Base-by-base conservation (phyloP, 768 basidiomycete species). In the Chalciporus sphaerocephalus region DNA sequence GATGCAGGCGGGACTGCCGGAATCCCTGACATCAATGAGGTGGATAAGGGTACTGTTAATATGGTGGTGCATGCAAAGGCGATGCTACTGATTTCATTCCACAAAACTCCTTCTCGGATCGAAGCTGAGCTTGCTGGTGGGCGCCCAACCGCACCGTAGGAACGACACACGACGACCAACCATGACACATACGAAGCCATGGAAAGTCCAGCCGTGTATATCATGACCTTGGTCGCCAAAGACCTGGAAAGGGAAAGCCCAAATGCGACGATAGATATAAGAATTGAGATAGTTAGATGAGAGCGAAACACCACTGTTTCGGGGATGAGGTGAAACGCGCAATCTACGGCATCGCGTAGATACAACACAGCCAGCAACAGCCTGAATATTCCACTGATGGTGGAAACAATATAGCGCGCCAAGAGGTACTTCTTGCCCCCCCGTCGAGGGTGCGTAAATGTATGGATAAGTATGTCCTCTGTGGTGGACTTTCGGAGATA, bases 61-160 rank as follows among this genome's bases (percentile, higher is more conserved):
- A 79, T 69, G 1, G 85, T 80, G 15, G 81, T 73, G 56, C 85
- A 87, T 11, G 80, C 69, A 58, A 88, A 87, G 8, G 79, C 76
- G n/a, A 58, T 22, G 16, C 74, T 74, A 40, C 86, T 77, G 43
- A 80, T 69, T 47, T 78, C 79, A 56, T 80, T 75, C 85, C 83
- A 86, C 38, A 83, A 67, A 25, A 69, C 55, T 20, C 80, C 79
- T 40, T 70, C 60, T 43, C 62, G 69, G 24, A 70, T 53, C 67
- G 68, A 71, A 30, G 62, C 64, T 21, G 64, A 53, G 38, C 65
- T 64, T 18, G 60, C 52, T 16, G 58, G 50, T 9, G 60, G 59
- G n/a, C 74, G 68, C 4, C 68, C 62, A n/a, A 74, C 75, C 37
- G 71, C 66, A 0, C 72, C 63, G 57, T 81, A 73, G 17, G 79